Evolutionary conservation across 1,284 basidiomycete species (phyloP).

Genomic region (Cystobasidium slooffiae): DNA sequence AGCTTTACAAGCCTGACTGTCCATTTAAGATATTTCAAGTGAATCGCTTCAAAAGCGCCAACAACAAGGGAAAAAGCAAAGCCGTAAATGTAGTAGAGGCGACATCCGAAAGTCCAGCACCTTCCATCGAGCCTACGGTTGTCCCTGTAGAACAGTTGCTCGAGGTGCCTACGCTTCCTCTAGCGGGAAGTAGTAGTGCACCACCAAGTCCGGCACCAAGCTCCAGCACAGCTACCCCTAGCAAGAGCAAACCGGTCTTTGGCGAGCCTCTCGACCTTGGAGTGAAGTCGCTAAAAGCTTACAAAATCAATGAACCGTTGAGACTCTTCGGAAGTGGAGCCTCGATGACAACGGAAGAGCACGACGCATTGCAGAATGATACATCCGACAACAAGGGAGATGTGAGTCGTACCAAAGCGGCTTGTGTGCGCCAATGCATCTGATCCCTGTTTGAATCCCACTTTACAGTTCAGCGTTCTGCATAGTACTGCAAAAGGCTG

Average conservation of each 20-base stretch:
- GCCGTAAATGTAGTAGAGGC: conserved; percentile 1
- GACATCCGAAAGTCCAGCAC: neutral
- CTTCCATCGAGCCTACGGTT: neutral
- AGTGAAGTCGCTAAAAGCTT: conserved; percentile 77
- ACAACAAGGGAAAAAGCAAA: conserved; percentile 14
- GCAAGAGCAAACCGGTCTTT: neutral
- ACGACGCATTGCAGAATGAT: conserved; percentile 67
- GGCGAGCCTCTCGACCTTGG: conserved; percentile 76
- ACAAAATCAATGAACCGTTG: conserved; percentile 73
- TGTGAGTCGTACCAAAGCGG: conserved; percentile 59
- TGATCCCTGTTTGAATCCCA: conserved; percentile 64
- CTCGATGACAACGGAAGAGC: conserved; percentile 77
- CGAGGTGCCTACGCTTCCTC: too few relatives aligned
- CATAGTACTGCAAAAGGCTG: conserved; percentile 87
- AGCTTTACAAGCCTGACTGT: conserved; percentile 77
- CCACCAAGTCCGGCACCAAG: neutral
- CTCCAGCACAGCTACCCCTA: neutral
- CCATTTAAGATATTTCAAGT: conserved; percentile 85
- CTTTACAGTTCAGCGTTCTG: conserved; percentile 87
- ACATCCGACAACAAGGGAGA: conserved; percentile 66
- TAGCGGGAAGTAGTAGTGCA: neutral
- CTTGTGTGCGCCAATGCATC: neutral
- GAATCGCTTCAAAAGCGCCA: conserved; percentile 66
- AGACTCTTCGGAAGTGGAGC: conserved; percentile 75
- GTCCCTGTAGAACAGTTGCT: too few relatives aligned